Evolutionary conservation across 1,284 basidiomycete genomes (phyloP).

Genomic region (Rhodofomes roseus): DNA sequence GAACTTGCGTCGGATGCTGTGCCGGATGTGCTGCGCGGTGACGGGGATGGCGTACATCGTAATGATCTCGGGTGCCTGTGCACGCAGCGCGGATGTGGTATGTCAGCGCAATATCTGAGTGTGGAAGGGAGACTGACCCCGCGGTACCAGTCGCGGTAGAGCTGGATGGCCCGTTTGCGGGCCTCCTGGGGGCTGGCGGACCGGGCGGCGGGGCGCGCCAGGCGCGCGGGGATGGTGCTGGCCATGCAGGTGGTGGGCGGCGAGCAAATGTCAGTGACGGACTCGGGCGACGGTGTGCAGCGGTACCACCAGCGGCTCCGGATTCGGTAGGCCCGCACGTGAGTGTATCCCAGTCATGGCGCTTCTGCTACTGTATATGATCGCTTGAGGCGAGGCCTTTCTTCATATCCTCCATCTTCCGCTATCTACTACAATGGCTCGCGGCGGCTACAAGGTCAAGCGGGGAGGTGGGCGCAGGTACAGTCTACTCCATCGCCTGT

Average conservation of each 20-base stretch:
- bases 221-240: slow-evolving; percentile 86
- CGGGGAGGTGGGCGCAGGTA: slow-evolving; percentile 77
- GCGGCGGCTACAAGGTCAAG: slow-evolving; percentile 77
- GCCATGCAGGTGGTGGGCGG: slow-evolving; percentile 3
- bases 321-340: neutral
- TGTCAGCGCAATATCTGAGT: neutral
- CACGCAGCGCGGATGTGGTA: neutral
- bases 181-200: slow-evolving; percentile 68
- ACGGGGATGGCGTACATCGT: slow-evolving; percentile 83
- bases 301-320: neutral
- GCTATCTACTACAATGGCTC: slow-evolving; percentile 18
- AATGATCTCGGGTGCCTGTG: slow-evolving; percentile 87
- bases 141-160: slow-evolving; percentile 94
- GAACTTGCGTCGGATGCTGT: slow-evolving; percentile 84
- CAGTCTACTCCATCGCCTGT: neutral
- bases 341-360: neutral
- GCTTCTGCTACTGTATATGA: neutral
- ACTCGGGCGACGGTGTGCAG: slow-evolving; percentile 6
- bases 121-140: slow-evolving; percentile 54
- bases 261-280: neutral
- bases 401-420: neutral
- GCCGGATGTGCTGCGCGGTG: slow-evolving; percentile 78
- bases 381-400: neutral
- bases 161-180: slow-evolving; percentile 65
- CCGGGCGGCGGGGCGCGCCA: slow-evolving; percentile 68